Evolutionary conservation across 495 filamentous ascomycete species (phyloP).

Genomic region (Chaetomium cochliodes): DNA sequence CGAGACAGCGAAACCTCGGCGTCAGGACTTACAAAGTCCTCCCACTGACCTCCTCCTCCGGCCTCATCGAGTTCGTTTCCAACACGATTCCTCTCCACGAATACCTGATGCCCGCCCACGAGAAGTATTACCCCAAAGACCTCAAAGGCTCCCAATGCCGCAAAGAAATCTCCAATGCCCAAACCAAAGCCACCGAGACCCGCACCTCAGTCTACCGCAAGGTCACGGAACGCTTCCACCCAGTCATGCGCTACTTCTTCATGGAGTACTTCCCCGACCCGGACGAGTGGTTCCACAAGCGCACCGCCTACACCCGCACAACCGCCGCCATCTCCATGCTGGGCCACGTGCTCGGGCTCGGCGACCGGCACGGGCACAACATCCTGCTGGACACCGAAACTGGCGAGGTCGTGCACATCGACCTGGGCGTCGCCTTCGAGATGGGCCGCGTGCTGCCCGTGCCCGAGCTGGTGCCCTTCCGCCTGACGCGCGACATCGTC

Average conservation of each 20-base stretch:
- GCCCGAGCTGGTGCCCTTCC: constrained; percentile 92
- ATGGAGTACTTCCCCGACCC: constrained; percentile 92
- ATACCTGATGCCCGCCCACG: constrained; percentile 86
- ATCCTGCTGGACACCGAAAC: constrained; percentile 88
- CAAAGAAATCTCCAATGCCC: constrained; percentile 70
- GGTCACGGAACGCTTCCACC: constrained; percentile 77
- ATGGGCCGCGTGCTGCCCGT: constrained; percentile 89
- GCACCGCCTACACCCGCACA: constrained; percentile 85
- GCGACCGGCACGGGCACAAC: constrained; percentile 94
- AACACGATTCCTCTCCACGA: constrained; percentile 89
- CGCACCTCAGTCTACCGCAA: constrained; percentile 71
- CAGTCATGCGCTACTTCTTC: constrained; percentile 96
- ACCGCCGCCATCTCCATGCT: constrained; percentile 95
- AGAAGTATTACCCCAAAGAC: constrained; percentile 81
- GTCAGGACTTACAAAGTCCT: constrained; percentile 96
- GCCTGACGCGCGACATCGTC: constrained; percentile 90
- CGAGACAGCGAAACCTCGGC: constrained; percentile 80
- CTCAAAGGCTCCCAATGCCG: constrained; percentile 70
- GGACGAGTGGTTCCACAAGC: constrained; percentile 88
- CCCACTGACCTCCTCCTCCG: constrained; percentile 75
- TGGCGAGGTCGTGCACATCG: constrained; percentile 94
- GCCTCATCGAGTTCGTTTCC: constrained; percentile 95
- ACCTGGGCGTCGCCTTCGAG: constrained; percentile 94
- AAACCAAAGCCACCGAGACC: constrained; percentile 63
- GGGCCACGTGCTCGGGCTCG: constrained; percentile 89